Conservation (phyloP, 2,329 filamentous ascomycete species). For the Hypoxylon sp. region DNA sequence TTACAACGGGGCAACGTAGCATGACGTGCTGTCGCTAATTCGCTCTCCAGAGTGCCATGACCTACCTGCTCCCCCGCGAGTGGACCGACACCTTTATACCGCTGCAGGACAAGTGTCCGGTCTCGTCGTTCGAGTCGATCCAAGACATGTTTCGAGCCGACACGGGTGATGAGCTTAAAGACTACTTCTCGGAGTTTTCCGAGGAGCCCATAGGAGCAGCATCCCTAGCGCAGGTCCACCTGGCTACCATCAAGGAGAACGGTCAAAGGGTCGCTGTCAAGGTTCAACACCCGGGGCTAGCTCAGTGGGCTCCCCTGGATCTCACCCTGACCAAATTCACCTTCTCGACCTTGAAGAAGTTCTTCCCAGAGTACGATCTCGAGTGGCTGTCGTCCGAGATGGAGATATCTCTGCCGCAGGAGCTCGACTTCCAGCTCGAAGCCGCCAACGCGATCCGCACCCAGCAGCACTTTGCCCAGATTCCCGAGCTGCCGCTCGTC, state of each 20-base stretch:
- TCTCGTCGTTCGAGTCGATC: constrained; percentile 88
- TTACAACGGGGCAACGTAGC: neutral
- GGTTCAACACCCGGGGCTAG: constrained; percentile 88
- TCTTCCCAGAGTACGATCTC: constrained; percentile 97
- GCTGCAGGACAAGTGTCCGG: constrained; percentile 92
- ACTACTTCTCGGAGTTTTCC: constrained; percentile 88
- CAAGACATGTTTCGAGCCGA: constrained; percentile 85
- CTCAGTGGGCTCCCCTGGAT: constrained; percentile 90
- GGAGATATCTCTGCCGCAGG: constrained; percentile 87
- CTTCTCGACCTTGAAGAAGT: constrained; percentile 86
- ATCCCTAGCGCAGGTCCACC: constrained; percentile 92
- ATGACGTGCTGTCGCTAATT: constrained; percentile 35
- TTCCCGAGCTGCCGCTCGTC: constrained; percentile 80
- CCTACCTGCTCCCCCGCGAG: constrained; percentile 87
- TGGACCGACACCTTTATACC: constrained; percentile 97
- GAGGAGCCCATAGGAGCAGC: constrained; percentile 85
- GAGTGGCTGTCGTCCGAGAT: constrained; percentile 96
- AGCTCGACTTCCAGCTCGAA: constrained; percentile 88
- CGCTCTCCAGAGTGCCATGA: constrained; percentile 79
- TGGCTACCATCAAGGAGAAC: constrained; percentile 81
- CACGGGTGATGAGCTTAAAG: constrained; percentile 78
- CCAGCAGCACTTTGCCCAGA: constrained; percentile 78
- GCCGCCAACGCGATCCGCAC: constrained; percentile 83
- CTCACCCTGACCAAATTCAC: constrained; percentile 86
- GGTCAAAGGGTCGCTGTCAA: constrained; percentile 94